phyloP scores from a whole-genome alignment of 768 basidiomycete genomes.

The Termitomyces sp. region DNA sequence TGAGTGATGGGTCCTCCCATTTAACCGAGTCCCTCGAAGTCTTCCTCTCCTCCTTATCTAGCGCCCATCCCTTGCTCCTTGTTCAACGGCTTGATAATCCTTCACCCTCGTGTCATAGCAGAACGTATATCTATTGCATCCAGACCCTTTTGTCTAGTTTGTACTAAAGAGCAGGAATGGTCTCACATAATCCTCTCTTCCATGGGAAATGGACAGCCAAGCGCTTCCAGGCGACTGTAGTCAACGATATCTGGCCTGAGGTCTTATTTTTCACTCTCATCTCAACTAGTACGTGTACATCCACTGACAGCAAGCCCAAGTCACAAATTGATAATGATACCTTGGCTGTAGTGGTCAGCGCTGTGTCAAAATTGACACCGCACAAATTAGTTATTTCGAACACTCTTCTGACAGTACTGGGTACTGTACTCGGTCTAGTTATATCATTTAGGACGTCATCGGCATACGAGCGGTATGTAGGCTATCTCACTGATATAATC shows the following conservation, averaged over 20 bases:
- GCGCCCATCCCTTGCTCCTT: neutral
- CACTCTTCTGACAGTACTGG: conserved; percentile 59
- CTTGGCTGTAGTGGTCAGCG: conserved; percentile 42
- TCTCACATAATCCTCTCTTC: conserved; percentile 41
- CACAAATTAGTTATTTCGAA: conserved; percentile 46
- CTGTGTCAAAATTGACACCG: conserved; percentile 44
- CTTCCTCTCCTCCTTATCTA: neutral
- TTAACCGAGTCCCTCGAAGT: conserved; percentile 1
- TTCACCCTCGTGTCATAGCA: neutral
- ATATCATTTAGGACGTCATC: conserved; percentile 71
- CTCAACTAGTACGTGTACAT: conserved; percentile 40
- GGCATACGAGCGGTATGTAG: conserved; percentile 55
- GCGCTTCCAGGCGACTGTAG: conserved; percentile 51
- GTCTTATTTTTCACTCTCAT: conserved; percentile 54
- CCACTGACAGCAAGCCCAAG: neutral
- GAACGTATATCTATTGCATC: neutral
- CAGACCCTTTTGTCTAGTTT: neutral
- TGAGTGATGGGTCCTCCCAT: conserved; percentile 8
- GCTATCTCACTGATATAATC: neutral
- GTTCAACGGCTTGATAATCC: neutral
- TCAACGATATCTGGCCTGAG: conserved; percentile 65
- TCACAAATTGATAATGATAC: neutral
- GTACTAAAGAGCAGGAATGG: conserved; percentile 22
- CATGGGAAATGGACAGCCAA: conserved; percentile 40
- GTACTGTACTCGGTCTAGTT: conserved; percentile 67